Evolutionary conservation across 2,329 filamentous ascomycete genomes (phyloP), one percentile per base, ranked within the genome.

Genomic region (Dissoconium aciculare): DNA sequence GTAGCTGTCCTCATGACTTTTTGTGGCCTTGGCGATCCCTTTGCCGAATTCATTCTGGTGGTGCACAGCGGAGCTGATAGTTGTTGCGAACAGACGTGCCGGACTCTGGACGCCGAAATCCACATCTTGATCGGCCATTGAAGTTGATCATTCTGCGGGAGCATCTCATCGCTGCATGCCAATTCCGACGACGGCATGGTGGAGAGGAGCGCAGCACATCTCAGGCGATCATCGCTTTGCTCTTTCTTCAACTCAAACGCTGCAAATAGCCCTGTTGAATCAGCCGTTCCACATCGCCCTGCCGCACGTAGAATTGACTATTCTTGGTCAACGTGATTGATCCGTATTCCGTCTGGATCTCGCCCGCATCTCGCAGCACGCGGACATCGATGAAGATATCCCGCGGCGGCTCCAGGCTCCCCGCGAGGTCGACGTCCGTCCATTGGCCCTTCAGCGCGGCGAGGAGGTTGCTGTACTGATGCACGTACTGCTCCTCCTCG

Each of bases 301-400:
- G 83, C 27, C 87, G 73, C 23, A 98, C 89, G 51, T 91, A 95
- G 52, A 98, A 92, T 53, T 98, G 89, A 50, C 85, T 94, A 57
- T 98, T 95, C 58, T 92, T 95, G 21, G 84, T 93, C 61, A 98
- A 67, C 37, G 80, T 95, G 47, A 98, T 94, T 56, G 66, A 92
- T 79, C 89, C 89, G 52, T 98, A 98, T 64, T 98, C 91, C 0
- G 89, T 98, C 60, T 98, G 87, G 41, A 98, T 94, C 63, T 98
- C 89, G 4, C 91, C 89, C 1, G 87, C 89, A 61, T 98, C 89
- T 54, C 89, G 94, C 41, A 98, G 60, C 28, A 98, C 89, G 27
- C 89, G 68, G 19, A 98, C 89, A 55, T 98, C 89, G 47, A 98
- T 92, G 55, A 95, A 98, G 31, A 98, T 61, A 57, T 98, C 89